Percentiles rank a stretch among this genome's conserved stretches.
phyloP scores from a whole-genome alignment of 225 moss, liverwort and hornwort species.

The Bryoerythrophyllum caledonicum region DNA sequence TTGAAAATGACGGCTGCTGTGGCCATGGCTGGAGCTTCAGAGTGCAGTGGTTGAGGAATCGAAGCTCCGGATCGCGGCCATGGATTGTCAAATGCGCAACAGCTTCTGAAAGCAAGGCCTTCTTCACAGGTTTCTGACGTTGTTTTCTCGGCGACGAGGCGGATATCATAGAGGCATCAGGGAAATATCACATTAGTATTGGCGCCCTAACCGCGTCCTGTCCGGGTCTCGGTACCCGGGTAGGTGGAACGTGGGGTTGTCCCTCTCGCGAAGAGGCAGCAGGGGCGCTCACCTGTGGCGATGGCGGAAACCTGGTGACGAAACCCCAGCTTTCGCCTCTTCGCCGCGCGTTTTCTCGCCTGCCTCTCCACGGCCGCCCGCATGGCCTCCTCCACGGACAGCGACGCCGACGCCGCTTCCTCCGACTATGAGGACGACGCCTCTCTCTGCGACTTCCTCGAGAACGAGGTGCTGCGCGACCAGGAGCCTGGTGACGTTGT shows the following conservation, averaged over 20 bases:
- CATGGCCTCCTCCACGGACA: slow-evolving; percentile 24
- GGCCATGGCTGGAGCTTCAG: slow-evolving; percentile 21
- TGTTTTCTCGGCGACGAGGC: neutral
- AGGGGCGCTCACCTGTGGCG: slow-evolving; percentile 23
- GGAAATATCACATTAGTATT: neutral
- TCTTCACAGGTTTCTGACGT: neutral
- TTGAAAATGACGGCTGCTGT: slow-evolving; percentile 68
- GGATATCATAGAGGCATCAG: neutral
- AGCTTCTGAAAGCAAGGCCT: neutral
- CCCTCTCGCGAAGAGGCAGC: neutral
- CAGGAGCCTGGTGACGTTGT: slow-evolving; percentile 38
- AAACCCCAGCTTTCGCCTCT: slow-evolving; percentile 30
- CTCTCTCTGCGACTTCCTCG: slow-evolving; percentile 70
- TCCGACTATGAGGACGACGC: slow-evolving; percentile 65
- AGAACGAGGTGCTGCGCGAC: slow-evolving; percentile 76
- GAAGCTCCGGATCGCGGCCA: neutral
- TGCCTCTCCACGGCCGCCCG: slow-evolving; percentile 18
- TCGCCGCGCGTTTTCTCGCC: slow-evolving; percentile 26
- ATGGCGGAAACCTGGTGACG: slow-evolving; percentile 41
- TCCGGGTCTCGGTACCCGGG: slow-evolving; percentile 17
- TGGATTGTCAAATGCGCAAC: neutral
- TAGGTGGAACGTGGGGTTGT: neutral
- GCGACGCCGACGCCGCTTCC: slow-evolving; percentile 28
- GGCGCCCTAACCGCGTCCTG: too few species aligned
- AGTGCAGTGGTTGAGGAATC: neutral